Base-by-base conservation (phyloP, 345 rosid genomes). In the Lumnitzera racemosa region DNA sequence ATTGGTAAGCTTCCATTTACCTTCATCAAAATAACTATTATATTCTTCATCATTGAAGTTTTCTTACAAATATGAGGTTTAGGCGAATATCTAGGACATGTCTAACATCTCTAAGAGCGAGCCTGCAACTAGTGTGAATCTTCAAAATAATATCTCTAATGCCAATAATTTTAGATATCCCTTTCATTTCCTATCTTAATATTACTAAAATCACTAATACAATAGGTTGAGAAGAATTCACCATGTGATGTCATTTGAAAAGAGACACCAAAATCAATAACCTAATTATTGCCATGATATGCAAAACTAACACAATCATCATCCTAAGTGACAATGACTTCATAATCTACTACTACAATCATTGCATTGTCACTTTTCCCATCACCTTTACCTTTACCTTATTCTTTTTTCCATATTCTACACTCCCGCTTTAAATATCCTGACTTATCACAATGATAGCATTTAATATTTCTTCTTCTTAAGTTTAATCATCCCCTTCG, bases 51-150 rank as follows among this genome's bases (percentile, higher is more conserved):
- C n/a, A 56, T 56, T 11, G n/a, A 17, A 29, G 29, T n/a, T 10
- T 17, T 5, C 46, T 0, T 15, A 14, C 15, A 16, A 46, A 57
- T 15, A 55, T 55, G 13, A 64, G 13, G 23, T 64, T 13, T 1
- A 64, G 27, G 36, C 17, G 11, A 5, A 64, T 56, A 13, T 47
- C n/a, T 16, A 13, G 17, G 15, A 64, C 48, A 64, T 64, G 61
- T 48, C 61, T 47, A 0, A 56, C 60, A 64, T 56, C 43, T 25
- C 56, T 64, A 12, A 64, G 29, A 6, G 55, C 2, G 2, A 55
- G 15, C 27, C 11, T 56, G 24, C 55, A 64, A 4, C 61, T 16
- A 24, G 49, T 25, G 12, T 24, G 15, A 13, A 47, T 55, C 16
- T 55, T 47, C 13, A 64, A 46, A 15, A 3, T 23, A 55, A 64